These are phyloP conservation scores for Picea sitchensis DNA, from an alignment of 75 land plant genomes.

Conservation along the genomic window DNA sequence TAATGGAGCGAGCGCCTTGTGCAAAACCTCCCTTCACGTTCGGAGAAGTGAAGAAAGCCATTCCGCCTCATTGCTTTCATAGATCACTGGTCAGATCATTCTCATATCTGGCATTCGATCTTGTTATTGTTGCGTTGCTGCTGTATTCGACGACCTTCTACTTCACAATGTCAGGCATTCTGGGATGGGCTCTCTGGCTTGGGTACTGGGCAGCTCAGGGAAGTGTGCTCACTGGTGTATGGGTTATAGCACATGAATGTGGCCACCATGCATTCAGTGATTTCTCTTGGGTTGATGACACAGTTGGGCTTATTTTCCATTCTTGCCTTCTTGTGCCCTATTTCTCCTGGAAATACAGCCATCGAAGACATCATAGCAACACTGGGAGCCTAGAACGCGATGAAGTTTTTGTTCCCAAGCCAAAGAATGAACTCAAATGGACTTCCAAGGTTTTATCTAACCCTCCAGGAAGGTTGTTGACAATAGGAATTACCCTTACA, in stretches of 20 bases:
- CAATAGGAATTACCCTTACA: constrained; percentile 39
- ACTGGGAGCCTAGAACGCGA: constrained; percentile 72
- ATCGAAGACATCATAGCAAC: constrained; percentile 81
- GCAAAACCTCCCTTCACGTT: constrained; percentile 67
- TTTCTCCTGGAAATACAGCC: constrained; percentile 84
- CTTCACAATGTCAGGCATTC: constrained; percentile 17
- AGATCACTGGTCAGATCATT: constrained; percentile 51
- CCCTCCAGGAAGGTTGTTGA: constrained; percentile 52
- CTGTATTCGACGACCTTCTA: constrained; percentile 28
- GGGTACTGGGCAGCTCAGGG: constrained; percentile 62
- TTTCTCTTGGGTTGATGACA: constrained; percentile 47
- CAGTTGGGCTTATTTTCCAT: constrained; percentile 59
- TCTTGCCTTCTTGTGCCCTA: constrained; percentile 71
- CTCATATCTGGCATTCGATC: constrained; percentile 55
- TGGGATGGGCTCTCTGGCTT: constrained; percentile 36
- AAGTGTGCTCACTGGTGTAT: constrained; percentile 65
- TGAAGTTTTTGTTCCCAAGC: constrained; percentile 82
- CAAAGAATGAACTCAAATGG: constrained; percentile 37
- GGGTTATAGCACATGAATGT: constrained; percentile 79
- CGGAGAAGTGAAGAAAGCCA: constrained; percentile 58
- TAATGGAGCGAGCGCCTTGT: constrained; percentile 32
- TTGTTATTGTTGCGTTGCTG: constrained; percentile 20
- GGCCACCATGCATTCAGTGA: constrained; percentile 76
- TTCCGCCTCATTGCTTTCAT: constrained; percentile 79
- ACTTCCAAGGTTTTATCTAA: constrained; percentile 42